Evolutionary conservation across 371 early-diverging fungal genomes (phyloP).

Genomic region (Rhizomucor miehei): DNA sequence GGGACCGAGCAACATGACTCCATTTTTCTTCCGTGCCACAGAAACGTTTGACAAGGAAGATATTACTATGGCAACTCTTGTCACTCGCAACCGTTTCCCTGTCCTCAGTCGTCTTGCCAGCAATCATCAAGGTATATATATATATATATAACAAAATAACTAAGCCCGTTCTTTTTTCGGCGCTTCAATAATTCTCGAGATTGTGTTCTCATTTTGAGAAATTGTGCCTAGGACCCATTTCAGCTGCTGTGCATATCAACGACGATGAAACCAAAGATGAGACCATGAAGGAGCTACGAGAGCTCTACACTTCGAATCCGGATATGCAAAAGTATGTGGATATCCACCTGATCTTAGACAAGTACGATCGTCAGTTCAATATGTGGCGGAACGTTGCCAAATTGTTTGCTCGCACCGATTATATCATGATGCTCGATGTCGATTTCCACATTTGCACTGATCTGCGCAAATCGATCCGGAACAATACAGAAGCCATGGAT

Average conservation of each 20-base stretch:
- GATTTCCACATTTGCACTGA: constrained; percentile 69
- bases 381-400: constrained; percentile 73
- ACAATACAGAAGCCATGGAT: constrained; percentile 34
- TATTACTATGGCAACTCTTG: constrained; percentile 61
- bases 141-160: no score
- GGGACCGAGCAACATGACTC: constrained; percentile 62
- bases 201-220: no score
- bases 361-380: constrained; percentile 68
- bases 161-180: no score
- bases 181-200: no score
- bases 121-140: constrained; percentile 49
- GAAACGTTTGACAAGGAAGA: constrained; percentile 52
- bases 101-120: constrained; percentile 54
- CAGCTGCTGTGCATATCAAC: constrained; percentile 62
- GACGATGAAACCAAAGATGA: constrained; percentile 52
- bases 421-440: constrained; percentile 69
- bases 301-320: constrained; percentile 48
- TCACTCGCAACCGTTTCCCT: constrained; percentile 57
- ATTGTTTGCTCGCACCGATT: constrained; percentile 65
- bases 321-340: constrained; percentile 60
- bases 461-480: constrained; percentile 44
- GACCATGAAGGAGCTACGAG: constrained; percentile 46
- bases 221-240: constrained; percentile 62
- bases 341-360: constrained; percentile 62
- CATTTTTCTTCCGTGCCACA: constrained; percentile 57